A percentile compares a stretch with the other conserved stretches of the same genome.
These are phyloP conservation scores for Silene uniflora DNA, from an alignment of 148 eudicot species.

Conservation along the genomic window DNA sequence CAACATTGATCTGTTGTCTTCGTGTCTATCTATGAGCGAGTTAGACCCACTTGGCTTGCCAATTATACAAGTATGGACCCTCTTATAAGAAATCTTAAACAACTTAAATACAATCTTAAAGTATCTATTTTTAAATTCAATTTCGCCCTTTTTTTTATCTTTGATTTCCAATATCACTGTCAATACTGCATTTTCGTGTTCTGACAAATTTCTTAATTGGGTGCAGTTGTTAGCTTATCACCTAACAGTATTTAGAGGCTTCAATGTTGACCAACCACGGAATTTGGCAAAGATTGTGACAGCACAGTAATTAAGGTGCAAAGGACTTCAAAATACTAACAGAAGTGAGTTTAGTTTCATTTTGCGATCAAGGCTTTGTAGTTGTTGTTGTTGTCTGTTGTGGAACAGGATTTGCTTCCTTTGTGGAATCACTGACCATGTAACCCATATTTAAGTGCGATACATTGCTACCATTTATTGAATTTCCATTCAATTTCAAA, in stretches of 20 bases:
- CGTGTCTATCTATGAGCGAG: too few species aligned
- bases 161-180: too few species aligned
- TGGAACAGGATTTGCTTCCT: conserved; percentile 7
- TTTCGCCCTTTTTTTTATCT: too few species aligned
- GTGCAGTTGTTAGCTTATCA: conserved; percentile 95
- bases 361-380: not conserved
- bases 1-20: too few species aligned
- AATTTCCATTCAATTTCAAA: not conserved
- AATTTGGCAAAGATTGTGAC: conserved; percentile 97
- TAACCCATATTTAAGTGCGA: not conserved
- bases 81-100: too few species aligned
- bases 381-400: not conserved
- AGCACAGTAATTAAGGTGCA: conserved; percentile 45
- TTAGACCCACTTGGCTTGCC: too few species aligned
- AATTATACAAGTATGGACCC: too few species aligned
- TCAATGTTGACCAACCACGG: conserved; percentile 96
- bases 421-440: not conserved
- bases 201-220: not conserved
- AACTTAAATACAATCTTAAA: too few species aligned
- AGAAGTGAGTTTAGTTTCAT: not conserved
- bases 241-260: conserved; percentile 85
- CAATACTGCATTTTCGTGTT: too few species aligned
- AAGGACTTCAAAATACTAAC: not conserved
- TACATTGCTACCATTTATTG: not conserved
- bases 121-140: too few species aligned